Conservation (phyloP, 345 rosid species). For the Eucalyptus marginata region DNA sequence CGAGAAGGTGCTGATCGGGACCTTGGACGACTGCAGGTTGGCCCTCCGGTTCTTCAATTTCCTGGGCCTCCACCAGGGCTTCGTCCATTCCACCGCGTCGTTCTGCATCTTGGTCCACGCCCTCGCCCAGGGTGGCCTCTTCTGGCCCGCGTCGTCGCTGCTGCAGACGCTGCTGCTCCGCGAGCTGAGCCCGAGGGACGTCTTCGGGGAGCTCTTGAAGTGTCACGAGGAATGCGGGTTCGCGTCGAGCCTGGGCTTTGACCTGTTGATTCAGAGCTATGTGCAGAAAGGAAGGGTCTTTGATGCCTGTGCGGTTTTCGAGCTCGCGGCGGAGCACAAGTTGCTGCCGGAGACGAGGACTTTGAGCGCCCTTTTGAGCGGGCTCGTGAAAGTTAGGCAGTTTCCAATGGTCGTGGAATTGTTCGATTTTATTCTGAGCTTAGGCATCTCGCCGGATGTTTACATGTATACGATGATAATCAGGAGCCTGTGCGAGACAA, state of each 20-base stretch:
- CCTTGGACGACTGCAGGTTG: constrained; percentile 62
- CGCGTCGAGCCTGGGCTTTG: constrained; percentile 57
- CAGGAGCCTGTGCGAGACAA: constrained; percentile 61
- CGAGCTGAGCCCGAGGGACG: constrained; percentile 40
- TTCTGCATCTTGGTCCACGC: constrained; percentile 75
- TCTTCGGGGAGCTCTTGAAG: constrained; percentile 32
- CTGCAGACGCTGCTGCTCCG: constrained; percentile 69
- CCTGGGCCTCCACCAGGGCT: constrained; percentile 66
- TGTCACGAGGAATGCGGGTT: constrained; percentile 33
- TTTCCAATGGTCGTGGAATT: constrained; percentile 41
- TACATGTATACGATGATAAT: constrained; percentile 47
- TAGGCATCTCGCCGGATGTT: constrained; percentile 44
- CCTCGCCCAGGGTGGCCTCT: constrained; percentile 32
- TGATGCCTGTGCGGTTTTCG: constrained; percentile 44
- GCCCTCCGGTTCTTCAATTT: constrained; percentile 83
- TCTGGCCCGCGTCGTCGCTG: constrained; percentile 92
- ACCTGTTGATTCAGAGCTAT: constrained; percentile 66
- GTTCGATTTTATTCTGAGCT: constrained; percentile 40
- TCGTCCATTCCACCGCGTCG: constrained; percentile 59
- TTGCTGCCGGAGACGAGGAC: constrained; percentile 67
- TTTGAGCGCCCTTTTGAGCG: constrained; percentile 55
- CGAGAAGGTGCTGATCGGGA: constrained; percentile 45
- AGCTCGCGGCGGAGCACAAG: constrained; percentile 41
- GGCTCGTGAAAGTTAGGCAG: constrained; percentile 40
- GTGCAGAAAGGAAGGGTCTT: constrained; percentile 43